Conservation (phyloP, 192 early-diverging fungal genomes). For the Gamsiella multidivaricata region DNA sequence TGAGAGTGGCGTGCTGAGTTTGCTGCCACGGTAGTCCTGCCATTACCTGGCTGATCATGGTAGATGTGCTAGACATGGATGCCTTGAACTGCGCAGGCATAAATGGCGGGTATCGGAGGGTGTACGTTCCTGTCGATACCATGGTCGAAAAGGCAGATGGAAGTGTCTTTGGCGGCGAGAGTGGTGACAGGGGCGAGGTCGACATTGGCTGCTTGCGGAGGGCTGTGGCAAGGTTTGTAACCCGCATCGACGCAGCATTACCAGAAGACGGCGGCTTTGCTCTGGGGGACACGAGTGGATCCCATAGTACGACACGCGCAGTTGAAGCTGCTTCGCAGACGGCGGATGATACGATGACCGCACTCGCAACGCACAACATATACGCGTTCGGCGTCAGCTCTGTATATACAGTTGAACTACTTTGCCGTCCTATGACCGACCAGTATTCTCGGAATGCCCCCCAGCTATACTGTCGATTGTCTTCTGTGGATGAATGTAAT, state of each 20-base stretch:
- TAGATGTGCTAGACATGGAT: conserved; percentile 15
- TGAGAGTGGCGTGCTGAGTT: conserved; percentile 32
- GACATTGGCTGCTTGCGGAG: conserved; percentile 1
- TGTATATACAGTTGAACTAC: background rate
- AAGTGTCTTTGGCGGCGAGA: conserved; percentile 12
- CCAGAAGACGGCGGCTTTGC: background rate
- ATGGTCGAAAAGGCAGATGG: conserved; percentile 1
- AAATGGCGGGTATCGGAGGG: conserved; percentile 6
- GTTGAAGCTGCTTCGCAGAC: conserved; percentile 28
- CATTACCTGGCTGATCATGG: conserved; percentile 7
- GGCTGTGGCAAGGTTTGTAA: background rate
- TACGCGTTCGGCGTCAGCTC: conserved; percentile 18
- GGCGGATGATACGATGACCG: conserved; percentile 28
- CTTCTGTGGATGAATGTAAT: background rate
- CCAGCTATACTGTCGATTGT: background rate
- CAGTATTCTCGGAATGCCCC: conserved; percentile 2
- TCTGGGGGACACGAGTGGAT: background rate
- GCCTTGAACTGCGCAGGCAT: conserved; percentile 34
- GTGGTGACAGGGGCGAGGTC: conserved; percentile 10
- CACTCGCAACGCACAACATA: conserved; percentile 39
- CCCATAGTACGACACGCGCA: background rate
- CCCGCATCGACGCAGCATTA: no score
- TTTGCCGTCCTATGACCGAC: background rate
- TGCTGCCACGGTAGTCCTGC: conserved; percentile 31
- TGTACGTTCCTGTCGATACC: background rate